Evolutionary conservation across 768 basidiomycete genomes (phyloP), one percentile per base, ranked within the genome.

Genomic region (Galerina sulciceps): DNA sequence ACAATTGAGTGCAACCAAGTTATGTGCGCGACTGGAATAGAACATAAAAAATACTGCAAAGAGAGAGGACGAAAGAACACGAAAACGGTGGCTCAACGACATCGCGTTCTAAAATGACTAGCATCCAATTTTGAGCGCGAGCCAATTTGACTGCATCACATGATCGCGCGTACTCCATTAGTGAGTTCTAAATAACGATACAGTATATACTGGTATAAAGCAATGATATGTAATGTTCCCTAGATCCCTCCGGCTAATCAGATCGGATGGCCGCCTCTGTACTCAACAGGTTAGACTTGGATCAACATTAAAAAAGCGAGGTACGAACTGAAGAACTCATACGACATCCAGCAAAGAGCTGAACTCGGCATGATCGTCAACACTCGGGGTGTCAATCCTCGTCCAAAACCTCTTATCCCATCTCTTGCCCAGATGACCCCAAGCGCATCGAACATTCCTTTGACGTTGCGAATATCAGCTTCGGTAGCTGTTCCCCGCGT

Each of bases 291-390:
- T 48, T 10, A 54, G 26, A 57, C 45, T 46, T 57, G 67, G 60
- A 10, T 26, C 48, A 43, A 35, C 13, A 17, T 47, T 11, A 42
- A 52, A 36, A 53, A 60, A 23, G 56, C 38, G 18, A 53, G 35
- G 47, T 52, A 50, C 95, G 78, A 72, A 96, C 95, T 97, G 84
- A 97, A 97, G 78, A 96, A 97, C 75, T 98, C 96, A 69, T 98
- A 96, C 53, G 94, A 96, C 71, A 96, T 79, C 97, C 96, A 99
- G 75, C 93, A 96, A 48, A 99, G 80, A 10, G 97, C 97, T 53
- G 96, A 97, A 70, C 93, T 95, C 6, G 97, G 97, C 88, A 98
- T 93, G 67, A 91, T 93, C 22, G 96, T 96, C 73, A 99, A 76
- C 51, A 99, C 87, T 45, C 97, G 85, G 6, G 97, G 97, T 53